A percentile compares a stretch with the other conserved stretches of the same genome.
These are phyloP conservation scores for Citrus sp. DNA, from an alignment of 345 rosid species.

Conservation along the genomic window DNA sequence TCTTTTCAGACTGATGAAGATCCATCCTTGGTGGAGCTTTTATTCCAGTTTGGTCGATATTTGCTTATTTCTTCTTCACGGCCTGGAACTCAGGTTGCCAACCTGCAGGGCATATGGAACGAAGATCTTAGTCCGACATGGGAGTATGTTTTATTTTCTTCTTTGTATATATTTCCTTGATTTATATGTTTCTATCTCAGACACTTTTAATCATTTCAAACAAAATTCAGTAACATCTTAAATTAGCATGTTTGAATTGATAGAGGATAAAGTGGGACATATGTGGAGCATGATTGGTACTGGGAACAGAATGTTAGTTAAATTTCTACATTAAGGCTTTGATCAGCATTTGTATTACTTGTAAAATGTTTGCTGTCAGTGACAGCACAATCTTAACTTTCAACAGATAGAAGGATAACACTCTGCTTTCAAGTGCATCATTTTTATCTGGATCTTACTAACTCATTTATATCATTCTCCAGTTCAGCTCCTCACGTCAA, in stretches of 20 bases:
- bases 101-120: conserved; percentile 96
- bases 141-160: conserved; percentile 60
- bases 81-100: conserved; percentile 92
- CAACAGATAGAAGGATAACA: neutral
- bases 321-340: neutral
- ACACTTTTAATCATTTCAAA: neutral
- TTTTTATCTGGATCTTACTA: conserved; percentile 13
- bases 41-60: conserved; percentile 84
- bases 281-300: neutral
- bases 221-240: neutral
- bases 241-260: neutral
- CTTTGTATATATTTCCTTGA: neutral
- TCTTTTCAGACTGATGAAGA: conserved; percentile 76
- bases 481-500: conserved; percentile 92
- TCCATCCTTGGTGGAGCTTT: conserved; percentile 76
- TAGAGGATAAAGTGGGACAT: neutral
- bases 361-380: neutral
- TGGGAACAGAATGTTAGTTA: neutral
- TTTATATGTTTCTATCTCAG: neutral
- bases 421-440: conserved; percentile 5
- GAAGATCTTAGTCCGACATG: conserved; percentile 68
- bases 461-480: conserved; percentile 20
- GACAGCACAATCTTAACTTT: neutral
- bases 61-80: conserved; percentile 85
- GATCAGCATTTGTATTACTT: neutral